These are phyloP conservation scores for Monosporascus sp. DNA, from an alignment of 2,329 filamentous ascomycete genomes.

Conservation along the genomic window DNA sequence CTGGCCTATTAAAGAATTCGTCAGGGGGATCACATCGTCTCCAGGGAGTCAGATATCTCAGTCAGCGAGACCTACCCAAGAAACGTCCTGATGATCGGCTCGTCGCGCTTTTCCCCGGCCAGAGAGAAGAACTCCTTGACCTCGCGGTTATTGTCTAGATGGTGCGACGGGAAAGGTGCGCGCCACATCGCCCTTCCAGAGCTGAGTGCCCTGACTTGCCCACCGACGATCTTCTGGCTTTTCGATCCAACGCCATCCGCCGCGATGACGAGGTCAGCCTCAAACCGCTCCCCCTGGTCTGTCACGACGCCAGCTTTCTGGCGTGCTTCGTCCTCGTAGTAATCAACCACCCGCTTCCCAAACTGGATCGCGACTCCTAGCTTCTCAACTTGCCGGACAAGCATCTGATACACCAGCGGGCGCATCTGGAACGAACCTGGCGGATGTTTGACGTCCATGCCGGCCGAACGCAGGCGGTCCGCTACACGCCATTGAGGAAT, in stretches of 20 bases:
- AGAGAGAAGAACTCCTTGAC: slow-evolving; percentile 36
- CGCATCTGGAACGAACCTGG: slow-evolving; percentile 52
- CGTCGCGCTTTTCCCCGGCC: slow-evolving; percentile 33
- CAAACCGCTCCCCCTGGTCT: slow-evolving; percentile 41
- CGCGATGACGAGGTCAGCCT: slow-evolving; percentile 42
- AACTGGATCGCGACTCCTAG: slow-evolving; percentile 42
- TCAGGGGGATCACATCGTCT: slow-evolving; percentile 3
- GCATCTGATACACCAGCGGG: slow-evolving; percentile 50
- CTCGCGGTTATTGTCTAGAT: slow-evolving; percentile 34
- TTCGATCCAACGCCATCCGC: slow-evolving; percentile 43
- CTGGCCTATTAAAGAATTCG: slow-evolving; percentile 29
- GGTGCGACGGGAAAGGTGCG: slow-evolving; percentile 34
- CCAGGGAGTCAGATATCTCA: slow-evolving; percentile 13
- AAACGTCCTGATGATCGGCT: slow-evolving; percentile 39
- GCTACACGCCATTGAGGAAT: slow-evolving; percentile 42
- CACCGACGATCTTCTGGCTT: slow-evolving; percentile 36
- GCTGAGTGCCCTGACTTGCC: slow-evolving; percentile 35
- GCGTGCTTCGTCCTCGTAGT: slow-evolving; percentile 38
- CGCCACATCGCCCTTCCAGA: slow-evolving; percentile 39
- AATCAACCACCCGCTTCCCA: slow-evolving; percentile 41
- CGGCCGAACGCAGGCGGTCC: slow-evolving; percentile 37
- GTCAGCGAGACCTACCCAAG: slow-evolving; percentile 34
- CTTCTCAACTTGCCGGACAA: slow-evolving; percentile 41
- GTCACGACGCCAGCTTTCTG: slow-evolving; percentile 41
- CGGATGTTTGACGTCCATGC: slow-evolving; percentile 37